Base-by-base conservation (phyloP, 805 yeast species). In the Komagataella pseudopastoris region DNA sequence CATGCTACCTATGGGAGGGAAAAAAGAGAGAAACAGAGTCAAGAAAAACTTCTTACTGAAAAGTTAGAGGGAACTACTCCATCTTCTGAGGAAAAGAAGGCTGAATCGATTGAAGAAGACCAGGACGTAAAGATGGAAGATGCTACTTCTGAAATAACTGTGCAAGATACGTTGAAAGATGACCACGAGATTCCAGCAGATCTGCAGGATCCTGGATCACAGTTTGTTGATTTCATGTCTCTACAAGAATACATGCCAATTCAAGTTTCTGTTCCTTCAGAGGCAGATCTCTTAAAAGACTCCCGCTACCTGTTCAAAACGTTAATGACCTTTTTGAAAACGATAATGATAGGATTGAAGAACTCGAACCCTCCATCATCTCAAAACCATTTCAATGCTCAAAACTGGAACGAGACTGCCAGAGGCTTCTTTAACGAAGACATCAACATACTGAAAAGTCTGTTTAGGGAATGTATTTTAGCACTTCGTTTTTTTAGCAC, bases 281-380 rank as follows among this genome's bases (percentile, higher is more conserved):
- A 72, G 18, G 69, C 78, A 30, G 91, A 86, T 56, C 87, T 90
- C 12, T 70, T 88, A 51, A 88, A 88, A 59, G 96, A 90, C 62
- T 91, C 96, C 1, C 78, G 95, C 47, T 87, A 86, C 59, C 69
- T 93, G 30, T 88, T 89, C 76, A 79, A 91, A 56, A 89, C 96
- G 4, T 69, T 95, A 51, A 79, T 93, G 83, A 85, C 90, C 4
- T 93, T 93, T 62, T 71, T 93, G 60, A 88, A 90, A 63, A 87
- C 96, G 0, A 85, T 89, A 46, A 85, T 91, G 59, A 87, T 83
- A 65, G 96, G 96, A 3, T 71, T 95, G 56, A 89, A 88, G 62
- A 81, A 82, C 50, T 89, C 96, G 63, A 91, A 90, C 61, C 95
- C 96, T 1, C 85, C 91, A 1, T 84, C 95, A 0, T 62, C 67